A percentile compares a stretch with the other conserved stretches of the same genome.
These are phyloP conservation scores for Fraxinus paxiana DNA, from an alignment of 305 asterid genomes.

Conservation along the genomic window DNA sequence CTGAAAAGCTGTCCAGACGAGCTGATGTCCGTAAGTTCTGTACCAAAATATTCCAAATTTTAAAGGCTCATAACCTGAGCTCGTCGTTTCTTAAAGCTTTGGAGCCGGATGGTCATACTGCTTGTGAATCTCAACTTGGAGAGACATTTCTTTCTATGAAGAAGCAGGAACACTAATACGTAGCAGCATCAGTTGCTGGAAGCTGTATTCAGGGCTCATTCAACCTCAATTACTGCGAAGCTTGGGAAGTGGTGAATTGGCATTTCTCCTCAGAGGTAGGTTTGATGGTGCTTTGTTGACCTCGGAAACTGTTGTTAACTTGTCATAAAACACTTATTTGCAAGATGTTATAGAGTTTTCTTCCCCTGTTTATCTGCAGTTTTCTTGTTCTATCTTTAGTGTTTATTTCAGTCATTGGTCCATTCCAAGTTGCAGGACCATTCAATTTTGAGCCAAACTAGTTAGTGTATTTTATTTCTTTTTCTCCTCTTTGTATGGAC, in stretches of 20 bases:
- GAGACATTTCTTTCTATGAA: slow-evolving; percentile 49
- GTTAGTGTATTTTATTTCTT: neutral
- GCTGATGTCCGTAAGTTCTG: slow-evolving; percentile 86
- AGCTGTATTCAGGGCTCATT: neutral
- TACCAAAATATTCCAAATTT: slow-evolving; percentile 61
- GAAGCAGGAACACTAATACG: slow-evolving; percentile 29
- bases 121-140: slow-evolving; percentile 64
- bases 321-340: neutral
- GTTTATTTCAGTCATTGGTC: neutral
- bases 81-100: slow-evolving; percentile 49
- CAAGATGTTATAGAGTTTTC: neutral
- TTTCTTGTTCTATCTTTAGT: neutral
- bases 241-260: neutral
- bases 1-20: slow-evolving; percentile 73
- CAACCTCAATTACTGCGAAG: neutral
- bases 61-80: slow-evolving; percentile 37
- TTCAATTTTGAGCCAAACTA: slow-evolving; percentile 23
- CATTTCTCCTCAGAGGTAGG: neutral
- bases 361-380: neutral
- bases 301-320: neutral
- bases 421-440: slow-evolving; percentile 22
- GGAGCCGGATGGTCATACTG: slow-evolving; percentile 51
- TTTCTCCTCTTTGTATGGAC: neutral
- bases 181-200: neutral
- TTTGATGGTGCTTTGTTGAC: neutral